Evolutionary conservation across 192 early-diverging fungal species (phyloP), one percentile per base, ranked within the genome.

Genomic region (Coemansia sp.): DNA sequence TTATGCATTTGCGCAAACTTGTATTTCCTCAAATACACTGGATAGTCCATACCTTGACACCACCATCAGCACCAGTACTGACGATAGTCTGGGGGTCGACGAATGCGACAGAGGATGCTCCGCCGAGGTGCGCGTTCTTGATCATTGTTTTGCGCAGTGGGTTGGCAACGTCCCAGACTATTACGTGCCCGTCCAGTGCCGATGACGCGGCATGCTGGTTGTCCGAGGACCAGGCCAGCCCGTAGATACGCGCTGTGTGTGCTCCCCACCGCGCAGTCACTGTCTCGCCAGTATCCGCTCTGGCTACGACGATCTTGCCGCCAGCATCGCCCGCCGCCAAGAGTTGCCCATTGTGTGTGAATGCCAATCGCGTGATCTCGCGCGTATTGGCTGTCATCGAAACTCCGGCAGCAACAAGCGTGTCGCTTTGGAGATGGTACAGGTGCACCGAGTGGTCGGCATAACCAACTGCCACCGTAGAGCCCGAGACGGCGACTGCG

Each of bases 161-260:
- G 57, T 89, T 88, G 63, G 93, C 91, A 7, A 89, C 84, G 73
- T 87, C 93, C 96, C 96, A 99, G 5, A 98, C 87, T 77, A 92
- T 94, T 38, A 98, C 89, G 79, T 94, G 90, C 62, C 94, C 95
- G 78, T 99, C 97, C 34, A 97, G 85, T 33, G 91, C 90, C 18
- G 90, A 91, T 44, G 92, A 93, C 1, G 89, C 96, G 3, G 91
- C 90, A 74, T 91, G 91, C 22, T 72, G 41, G 3, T 91, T 89
- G 76, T 92, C 91, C 2, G 89, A 81, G 2, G 92, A 89, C 96
- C 96, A 99, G 0, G 83, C 83, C 36, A 99, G 75, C 10, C 82
- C 81, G 68, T 91, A 93, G 51, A 99, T 86, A n/a, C 95, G 89
- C 33, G 91, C 93, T 4, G 87, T 90, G 76, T 99, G 97, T 81